A percentile compares a stretch with the other conserved stretches of the same genome.
phyloP scores from a whole-genome alignment of 306 rosid genomes.

The Corylus avellana region DNA sequence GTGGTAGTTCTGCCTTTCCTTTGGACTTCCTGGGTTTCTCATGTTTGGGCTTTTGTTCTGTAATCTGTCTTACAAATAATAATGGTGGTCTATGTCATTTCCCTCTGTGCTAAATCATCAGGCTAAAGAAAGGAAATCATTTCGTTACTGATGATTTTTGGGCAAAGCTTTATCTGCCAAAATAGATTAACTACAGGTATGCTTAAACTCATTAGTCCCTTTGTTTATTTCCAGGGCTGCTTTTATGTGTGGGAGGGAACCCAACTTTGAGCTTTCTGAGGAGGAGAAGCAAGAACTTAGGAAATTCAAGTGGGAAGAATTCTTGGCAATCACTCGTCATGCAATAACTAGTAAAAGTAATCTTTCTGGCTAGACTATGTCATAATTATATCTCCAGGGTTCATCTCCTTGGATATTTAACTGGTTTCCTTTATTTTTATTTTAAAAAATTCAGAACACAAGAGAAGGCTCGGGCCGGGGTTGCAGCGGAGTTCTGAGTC shows the following conservation, averaged over 20 bases:
- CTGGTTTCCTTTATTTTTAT: conserved; percentile 1
- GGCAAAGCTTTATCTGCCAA: background rate
- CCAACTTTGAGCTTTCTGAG: conserved; percentile 78
- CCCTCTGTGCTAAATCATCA: background rate
- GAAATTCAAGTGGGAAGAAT: conserved; percentile 83
- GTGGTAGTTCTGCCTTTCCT: background rate
- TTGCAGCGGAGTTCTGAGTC: conserved; percentile 35
- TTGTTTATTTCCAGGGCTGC: conserved; percentile 67
- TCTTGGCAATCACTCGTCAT: conserved; percentile 74
- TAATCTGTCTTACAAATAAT: too few relatives aligned
- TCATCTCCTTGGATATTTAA: conserved; percentile 23
- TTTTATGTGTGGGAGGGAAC: conserved; percentile 95
- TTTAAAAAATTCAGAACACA: conserved; percentile 48
- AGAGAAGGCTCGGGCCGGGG: conserved; percentile 52
- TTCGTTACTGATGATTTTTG: background rate
- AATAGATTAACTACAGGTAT: background rate
- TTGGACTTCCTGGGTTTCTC: background rate
- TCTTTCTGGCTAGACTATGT: conserved; percentile 7
- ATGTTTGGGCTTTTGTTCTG: background rate
- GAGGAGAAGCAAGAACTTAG: conserved; percentile 73
- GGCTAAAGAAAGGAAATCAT: background rate
- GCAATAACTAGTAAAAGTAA: conserved; percentile 86
- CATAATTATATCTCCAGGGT: conserved; percentile 2
- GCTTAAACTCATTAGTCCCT: background rate
- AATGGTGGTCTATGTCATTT: background rate